Base-by-base conservation (phyloP, 2,329 filamentous ascomycete genomes). In the Ascochyta koolunga region DNA sequence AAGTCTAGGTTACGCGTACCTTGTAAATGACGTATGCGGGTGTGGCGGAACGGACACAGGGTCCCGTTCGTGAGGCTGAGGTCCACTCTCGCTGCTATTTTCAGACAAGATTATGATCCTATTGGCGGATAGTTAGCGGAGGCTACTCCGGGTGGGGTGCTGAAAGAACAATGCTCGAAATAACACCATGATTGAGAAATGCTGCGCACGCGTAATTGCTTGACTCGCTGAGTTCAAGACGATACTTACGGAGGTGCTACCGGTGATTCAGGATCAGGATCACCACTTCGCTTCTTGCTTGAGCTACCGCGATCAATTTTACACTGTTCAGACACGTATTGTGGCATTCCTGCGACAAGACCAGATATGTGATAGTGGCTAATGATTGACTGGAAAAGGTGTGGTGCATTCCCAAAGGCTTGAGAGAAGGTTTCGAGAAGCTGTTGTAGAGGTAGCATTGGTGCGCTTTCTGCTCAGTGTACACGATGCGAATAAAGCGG, bases 221-320 rank as follows among this genome's bases (percentile, higher is more conserved):
- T n/a, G 25, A 25, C 25, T 43, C 22, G 27, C 29, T 8, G 10
- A 11, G 21, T 32, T 38, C 11, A 15, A 25, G 16, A n/a, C 16
- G 19, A 35, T 33, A 65, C 68, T 52, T 60, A 70, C 66, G 67
- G 66, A 53, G 66, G 67, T 60, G 66, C 65, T 22, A 60, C 54
- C 38, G 68, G 64, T n/a, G 62, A 61, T 33, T 70, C 66, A 31
- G 64, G 65, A 32, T 61, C 46, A 52, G 66, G 60, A 2, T 59
- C 52, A 29, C 35, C 24, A 9, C 37, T 37, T n/a, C 37, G 35
- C 22, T 37, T 47, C 36, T 42, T 35, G 11, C 18, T 27, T 6
- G 18, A 32, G 21, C 16, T 6, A 19, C 3, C 19, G 16, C 27
- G 29, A 40, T 16, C 27, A 16, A n/a, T 21, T 18, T 21, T n/a